Conservation (phyloP, 2,329 filamentous ascomycete species). For the Leptographium procerum region DNA sequence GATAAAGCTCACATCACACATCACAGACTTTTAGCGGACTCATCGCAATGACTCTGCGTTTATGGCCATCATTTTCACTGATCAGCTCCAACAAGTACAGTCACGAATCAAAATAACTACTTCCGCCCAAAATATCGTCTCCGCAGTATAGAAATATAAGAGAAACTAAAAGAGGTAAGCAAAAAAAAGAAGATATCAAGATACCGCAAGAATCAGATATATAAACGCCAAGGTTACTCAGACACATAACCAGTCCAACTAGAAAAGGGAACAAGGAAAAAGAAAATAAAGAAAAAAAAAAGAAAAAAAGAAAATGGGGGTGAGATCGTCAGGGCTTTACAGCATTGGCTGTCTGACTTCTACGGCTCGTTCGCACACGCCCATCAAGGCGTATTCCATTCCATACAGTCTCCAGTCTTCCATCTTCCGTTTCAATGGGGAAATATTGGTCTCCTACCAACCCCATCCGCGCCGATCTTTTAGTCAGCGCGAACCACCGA, state of each 20-base stretch:
- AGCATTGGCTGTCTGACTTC: background rate
- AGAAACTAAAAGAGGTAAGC: background rate
- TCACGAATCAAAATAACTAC: background rate
- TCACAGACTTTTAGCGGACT: no score
- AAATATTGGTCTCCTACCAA: slow-evolving; percentile 8
- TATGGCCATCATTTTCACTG: background rate
- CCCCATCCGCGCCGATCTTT: slow-evolving; percentile 15
- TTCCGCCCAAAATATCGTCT: background rate
- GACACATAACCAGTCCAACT: background rate
- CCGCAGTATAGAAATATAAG: background rate
- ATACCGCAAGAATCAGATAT: slow-evolving; percentile 3
- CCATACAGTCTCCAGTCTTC: background rate
- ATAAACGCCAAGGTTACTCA: slow-evolving; percentile 9
- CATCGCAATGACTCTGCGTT: background rate
- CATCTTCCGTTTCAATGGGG: background rate
- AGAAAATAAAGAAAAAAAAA: background rate
- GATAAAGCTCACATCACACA: no score
- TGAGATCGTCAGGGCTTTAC: no score
- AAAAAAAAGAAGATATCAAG: background rate
- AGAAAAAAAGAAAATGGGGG: background rate
- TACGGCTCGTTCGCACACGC: background rate
- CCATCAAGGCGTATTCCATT: background rate
- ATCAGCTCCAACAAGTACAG: background rate
- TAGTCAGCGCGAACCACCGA: slow-evolving; percentile 39
- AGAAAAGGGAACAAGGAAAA: background rate